Evolutionary conservation across 1,284 basidiomycete genomes (phyloP), one percentile per base, ranked within the genome.

Genomic region (Flammula alnicola): DNA sequence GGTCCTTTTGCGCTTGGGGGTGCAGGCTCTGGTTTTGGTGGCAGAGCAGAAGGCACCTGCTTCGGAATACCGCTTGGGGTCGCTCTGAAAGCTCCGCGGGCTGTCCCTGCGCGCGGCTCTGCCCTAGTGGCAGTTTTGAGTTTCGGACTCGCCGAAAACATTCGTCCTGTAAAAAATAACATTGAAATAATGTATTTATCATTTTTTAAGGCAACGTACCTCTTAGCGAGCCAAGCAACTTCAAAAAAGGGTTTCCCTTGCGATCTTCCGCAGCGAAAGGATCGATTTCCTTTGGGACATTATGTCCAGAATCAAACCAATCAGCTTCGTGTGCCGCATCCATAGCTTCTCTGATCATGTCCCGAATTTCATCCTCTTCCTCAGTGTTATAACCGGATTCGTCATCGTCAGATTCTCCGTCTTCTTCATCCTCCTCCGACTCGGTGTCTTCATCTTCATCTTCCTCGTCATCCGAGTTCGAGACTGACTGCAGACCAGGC

Each of bases 171-270:
- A 37, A 39, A 23, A 12, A 44, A 39, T 40, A 38, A 30, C 14
- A 25, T 40, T 30, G 22, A 52, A 47, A 7, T 33, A 37, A 17
- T n/a, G n/a, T n/a, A 35, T 11, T 19, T 11, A 19, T 19, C 43
- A 26, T 11, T 35, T 22, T 47, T 8, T 17, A 5, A 20, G 33
- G 40, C 14, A 32, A 60, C 66, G 31, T 57, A 84, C 88, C 89
- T 79, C 84, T 76, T 47, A 91, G 63, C 11, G 83, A 83, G 16
- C 83, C 83, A 52, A 91, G 69, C 27, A 90, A 63, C 64, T 84
- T 88, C 61, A 90, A 64, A 64, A 91, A 88, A 0, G 88, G 85
- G 58, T 91, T 91, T 11, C 74, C 78, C 63, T 83, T 84, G 46
- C 75, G 72, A 47, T 81, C 80, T 43, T 82, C 77, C 27, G 67